A percentile compares a stretch with the other conserved stretches of the same genome.
Evolutionary conservation across 768 basidiomycete species (phyloP).

Genomic region (Trametes maxima): DNA sequence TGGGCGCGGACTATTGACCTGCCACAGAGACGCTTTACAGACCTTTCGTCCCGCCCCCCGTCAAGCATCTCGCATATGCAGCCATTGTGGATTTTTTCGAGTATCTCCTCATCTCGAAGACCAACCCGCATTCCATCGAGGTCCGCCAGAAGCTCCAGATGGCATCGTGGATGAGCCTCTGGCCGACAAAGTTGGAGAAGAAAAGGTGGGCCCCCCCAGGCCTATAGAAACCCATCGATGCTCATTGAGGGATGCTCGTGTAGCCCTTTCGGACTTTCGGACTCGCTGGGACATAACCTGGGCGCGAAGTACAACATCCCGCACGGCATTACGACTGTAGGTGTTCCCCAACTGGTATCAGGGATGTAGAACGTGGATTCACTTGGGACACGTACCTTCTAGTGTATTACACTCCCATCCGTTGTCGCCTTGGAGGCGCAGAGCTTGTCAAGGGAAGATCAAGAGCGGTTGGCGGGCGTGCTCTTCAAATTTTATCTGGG

Average conservation of each 20-base stretch:
- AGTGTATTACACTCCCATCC: constrained; percentile 74
- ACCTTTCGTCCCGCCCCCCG: constrained; percentile 53
- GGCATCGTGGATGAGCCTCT: constrained; percentile 80
- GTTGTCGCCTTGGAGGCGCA: constrained; percentile 61
- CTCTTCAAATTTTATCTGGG: constrained; percentile 62
- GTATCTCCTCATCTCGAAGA: constrained; percentile 68
- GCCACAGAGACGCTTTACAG: constrained; percentile 62
- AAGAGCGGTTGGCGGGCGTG: constrained; percentile 26
- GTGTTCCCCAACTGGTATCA: constrained; percentile 27
- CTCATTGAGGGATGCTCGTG: not conserved
- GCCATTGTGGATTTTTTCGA: constrained; percentile 72
- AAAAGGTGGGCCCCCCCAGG: constrained; percentile 44
- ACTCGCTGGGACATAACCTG: constrained; percentile 70
- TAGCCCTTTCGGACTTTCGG: constrained; percentile 71
- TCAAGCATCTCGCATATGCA: constrained; percentile 63
- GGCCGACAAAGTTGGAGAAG: constrained; percentile 60
- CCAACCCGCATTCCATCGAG: constrained; percentile 53
- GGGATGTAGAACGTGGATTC: not conserved
- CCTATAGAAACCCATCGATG: not conserved
- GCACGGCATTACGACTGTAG: constrained; percentile 79
- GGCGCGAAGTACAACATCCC: constrained; percentile 75
- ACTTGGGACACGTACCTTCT: not conserved
- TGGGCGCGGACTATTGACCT: not conserved
- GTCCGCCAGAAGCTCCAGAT: constrained; percentile 67
- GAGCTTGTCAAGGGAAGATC: constrained; percentile 3